These are phyloP conservation scores for Mycena maculata DNA, from an alignment of 768 basidiomycete genomes.

Conservation along the genomic window DNA sequence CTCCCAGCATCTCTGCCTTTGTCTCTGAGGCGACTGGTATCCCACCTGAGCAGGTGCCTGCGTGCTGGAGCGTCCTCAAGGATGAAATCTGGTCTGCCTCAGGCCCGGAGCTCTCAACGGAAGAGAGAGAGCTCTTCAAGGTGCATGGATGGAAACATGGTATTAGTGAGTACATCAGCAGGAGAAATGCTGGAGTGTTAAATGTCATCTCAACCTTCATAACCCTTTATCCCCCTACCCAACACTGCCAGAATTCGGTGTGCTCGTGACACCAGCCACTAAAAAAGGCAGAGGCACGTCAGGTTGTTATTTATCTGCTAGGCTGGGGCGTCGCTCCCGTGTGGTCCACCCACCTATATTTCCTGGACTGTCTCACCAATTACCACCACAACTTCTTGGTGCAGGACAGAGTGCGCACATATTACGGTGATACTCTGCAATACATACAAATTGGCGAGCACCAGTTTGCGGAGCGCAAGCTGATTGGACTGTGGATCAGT, in stretches of 20 bases:
- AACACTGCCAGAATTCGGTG: neutral
- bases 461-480: constrained; percentile 39
- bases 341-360: constrained; percentile 38
- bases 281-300: constrained; percentile 35
- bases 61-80: too few relatives aligned
- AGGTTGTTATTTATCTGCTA: constrained; percentile 32
- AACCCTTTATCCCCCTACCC: constrained; percentile 3
- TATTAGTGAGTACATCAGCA: too few relatives aligned
- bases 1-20: too few relatives aligned
- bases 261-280: constrained; percentile 1
- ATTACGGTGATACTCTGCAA: constrained; percentile 35
- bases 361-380: constrained; percentile 35
- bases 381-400: constrained; percentile 40
- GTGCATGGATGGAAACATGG: too few relatives aligned
- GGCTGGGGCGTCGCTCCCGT: constrained; percentile 37
- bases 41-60: too few relatives aligned
- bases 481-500: constrained; percentile 32
- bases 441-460: constrained; percentile 42
- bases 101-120: too few relatives aligned
- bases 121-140: too few relatives aligned
- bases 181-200: too few relatives aligned
- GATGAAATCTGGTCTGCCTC: too few relatives aligned
- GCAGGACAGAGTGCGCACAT: constrained; percentile 27
- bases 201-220: too few relatives aligned
- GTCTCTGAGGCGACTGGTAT: too few relatives aligned